Evolutionary conservation across 768 basidiomycete genomes (phyloP).

Genomic region (Sutorius australiensis): DNA sequence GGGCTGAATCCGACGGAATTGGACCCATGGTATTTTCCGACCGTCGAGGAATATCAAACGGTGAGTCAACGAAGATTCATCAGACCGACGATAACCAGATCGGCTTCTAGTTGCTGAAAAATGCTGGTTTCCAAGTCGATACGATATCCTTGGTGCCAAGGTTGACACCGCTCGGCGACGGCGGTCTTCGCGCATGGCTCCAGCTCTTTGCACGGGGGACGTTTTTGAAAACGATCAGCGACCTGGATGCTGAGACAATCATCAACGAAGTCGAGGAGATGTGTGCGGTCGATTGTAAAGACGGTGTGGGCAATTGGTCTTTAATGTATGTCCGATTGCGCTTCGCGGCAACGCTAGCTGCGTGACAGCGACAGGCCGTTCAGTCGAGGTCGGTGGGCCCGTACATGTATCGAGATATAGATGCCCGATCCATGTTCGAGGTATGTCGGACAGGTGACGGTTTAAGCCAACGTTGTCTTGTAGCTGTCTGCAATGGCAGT

Average conservation of each 20-base stretch:
- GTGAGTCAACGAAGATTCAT: conserved; percentile 31
- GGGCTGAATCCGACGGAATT: conserved; percentile 55
- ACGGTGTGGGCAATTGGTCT: conserved; percentile 59
- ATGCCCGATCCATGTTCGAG: background rate
- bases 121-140: conserved; percentile 53
- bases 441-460: conserved; percentile 4
- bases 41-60: conserved; percentile 58
- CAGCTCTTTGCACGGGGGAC: conserved; percentile 58
- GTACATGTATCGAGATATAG: background rate
- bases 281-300: conserved; percentile 52
- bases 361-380: conserved; percentile 14
- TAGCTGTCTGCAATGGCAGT: background rate
- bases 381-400: conserved; percentile 4
- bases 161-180: conserved; percentile 48
- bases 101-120: conserved; percentile 46
- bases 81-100: conserved; percentile 2
- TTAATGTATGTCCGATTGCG: conserved; percentile 73
- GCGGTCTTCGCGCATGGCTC: conserved; percentile 60
- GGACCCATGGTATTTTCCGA: conserved; percentile 89
- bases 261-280: conserved; percentile 60
- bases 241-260: conserved; percentile 53
- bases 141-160: conserved; percentile 55
- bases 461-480: conserved; percentile 4
- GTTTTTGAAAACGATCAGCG: conserved; percentile 51
- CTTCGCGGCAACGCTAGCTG: conserved; percentile 48